Percentiles rank a stretch among this genome's conserved stretches.
These are phyloP conservation scores for Erigeron canadensis DNA, from an alignment of 129 eudicot species.

Conservation along the genomic window DNA sequence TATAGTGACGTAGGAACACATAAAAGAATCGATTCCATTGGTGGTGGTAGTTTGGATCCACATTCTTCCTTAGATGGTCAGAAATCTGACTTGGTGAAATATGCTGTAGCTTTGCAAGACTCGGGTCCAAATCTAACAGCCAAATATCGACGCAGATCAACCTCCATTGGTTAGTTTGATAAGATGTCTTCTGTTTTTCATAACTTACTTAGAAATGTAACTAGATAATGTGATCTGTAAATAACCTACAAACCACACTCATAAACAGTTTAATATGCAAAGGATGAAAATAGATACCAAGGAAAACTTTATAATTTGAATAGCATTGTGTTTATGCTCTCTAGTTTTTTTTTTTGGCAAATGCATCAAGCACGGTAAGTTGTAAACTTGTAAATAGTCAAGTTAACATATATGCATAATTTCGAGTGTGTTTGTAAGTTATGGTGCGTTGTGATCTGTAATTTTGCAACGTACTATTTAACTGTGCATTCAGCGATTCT, in stretches of 20 bases:
- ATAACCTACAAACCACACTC: constrained; percentile 21
- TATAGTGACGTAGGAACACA: constrained; percentile 35
- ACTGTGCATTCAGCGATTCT: no score
- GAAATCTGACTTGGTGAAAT: constrained; percentile 53
- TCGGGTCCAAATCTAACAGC: constrained; percentile 23
- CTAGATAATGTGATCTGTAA: neutral
- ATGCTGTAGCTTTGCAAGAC: constrained; percentile 53
- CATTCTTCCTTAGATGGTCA: constrained; percentile 29
- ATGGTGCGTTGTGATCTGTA: neutral
- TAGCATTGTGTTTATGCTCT: neutral
- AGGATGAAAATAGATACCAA: neutral
- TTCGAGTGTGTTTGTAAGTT: neutral
- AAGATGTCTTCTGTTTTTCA: neutral
- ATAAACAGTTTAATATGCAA: neutral
- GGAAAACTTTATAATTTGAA: neutral
- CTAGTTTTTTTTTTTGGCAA: constrained; percentile 1
- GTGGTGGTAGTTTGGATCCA: constrained; percentile 15
- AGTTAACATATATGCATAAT: neutral
- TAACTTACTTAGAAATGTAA: constrained; percentile 20
- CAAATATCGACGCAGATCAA: constrained; percentile 47
- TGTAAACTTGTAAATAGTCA: constrained; percentile 1
- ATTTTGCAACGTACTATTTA: no score
- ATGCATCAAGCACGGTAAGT: neutral
- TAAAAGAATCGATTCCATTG: constrained; percentile 37
- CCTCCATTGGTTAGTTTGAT: constrained; percentile 44